phyloP scores from a whole-genome alignment of 192 early-diverging fungal genomes.

The Dissophora ornata region DNA sequence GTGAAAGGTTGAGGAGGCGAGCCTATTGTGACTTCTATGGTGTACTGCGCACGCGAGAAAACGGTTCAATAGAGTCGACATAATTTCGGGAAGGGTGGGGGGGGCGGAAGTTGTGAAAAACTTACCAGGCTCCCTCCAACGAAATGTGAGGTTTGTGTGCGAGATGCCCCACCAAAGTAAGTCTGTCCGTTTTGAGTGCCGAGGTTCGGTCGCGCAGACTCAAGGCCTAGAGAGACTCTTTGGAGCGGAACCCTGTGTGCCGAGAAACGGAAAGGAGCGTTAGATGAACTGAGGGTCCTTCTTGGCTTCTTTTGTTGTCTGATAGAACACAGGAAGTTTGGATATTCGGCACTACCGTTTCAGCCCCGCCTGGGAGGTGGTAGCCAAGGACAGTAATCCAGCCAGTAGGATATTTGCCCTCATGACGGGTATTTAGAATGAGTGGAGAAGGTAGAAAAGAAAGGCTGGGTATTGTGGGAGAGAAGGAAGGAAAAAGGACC shows the following conservation, averaged over 20 bases:
- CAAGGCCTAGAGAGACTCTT: not conserved
- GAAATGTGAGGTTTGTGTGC: not conserved
- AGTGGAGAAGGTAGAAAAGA: not conserved
- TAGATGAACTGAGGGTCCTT: no score
- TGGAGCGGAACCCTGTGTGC: not conserved
- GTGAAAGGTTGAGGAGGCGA: conserved; percentile 89
- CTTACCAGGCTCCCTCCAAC: no score
- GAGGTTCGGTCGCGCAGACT: no score
- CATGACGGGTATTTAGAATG: conserved; percentile 1
- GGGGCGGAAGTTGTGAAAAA: no score
- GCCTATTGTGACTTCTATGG: conserved; percentile 76
- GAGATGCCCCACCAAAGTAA: not conserved
- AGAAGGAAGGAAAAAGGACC: not conserved
- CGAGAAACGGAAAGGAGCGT: no score
- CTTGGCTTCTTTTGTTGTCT: no score
- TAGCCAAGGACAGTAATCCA: conserved; percentile 13
- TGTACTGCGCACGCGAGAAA: conserved; percentile 8
- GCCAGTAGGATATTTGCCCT: not conserved
- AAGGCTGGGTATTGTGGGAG: not conserved
- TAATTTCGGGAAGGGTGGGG: no score
- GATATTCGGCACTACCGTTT: conserved; percentile 4
- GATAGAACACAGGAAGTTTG: no score
- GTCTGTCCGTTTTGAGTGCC: not conserved
- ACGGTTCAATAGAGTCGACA: no score
- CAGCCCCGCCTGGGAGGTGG: conserved; percentile 5